Evolutionary conservation across 2,329 filamentous ascomycete species (phyloP).

Genomic region (Eurotiales sp.): DNA sequence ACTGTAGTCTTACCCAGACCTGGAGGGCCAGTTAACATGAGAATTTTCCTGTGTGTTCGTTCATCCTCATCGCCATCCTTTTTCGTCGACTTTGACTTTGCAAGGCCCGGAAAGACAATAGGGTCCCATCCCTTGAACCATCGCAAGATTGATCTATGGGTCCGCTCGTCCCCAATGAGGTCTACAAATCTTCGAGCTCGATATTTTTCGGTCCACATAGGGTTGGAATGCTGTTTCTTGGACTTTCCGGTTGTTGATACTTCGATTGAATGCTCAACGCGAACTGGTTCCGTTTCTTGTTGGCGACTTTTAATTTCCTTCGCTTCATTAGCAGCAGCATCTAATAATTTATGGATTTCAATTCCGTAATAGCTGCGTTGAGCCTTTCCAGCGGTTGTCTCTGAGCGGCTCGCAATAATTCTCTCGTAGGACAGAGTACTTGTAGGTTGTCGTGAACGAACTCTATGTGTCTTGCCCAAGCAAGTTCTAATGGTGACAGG

Average conservation of each 20-base stretch:
- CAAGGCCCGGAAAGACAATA: slow-evolving; percentile 78
- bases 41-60: slow-evolving; percentile 76
- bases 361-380: slow-evolving; percentile 79
- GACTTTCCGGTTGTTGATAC: slow-evolving; percentile 18
- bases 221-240: slow-evolving; percentile 29
- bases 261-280: slow-evolving; percentile 34
- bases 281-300: neutral
- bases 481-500: slow-evolving; percentile 43
- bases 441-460: slow-evolving; percentile 37
- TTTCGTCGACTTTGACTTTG: slow-evolving; percentile 56
- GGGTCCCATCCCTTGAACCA: slow-evolving; percentile 96
- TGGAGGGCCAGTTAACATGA: slow-evolving; percentile 86
- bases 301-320: slow-evolving; percentile 28
- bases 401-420: slow-evolving; percentile 52
- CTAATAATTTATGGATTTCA: slow-evolving; percentile 79
- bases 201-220: slow-evolving; percentile 95
- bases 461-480: slow-evolving; percentile 45
- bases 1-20: slow-evolving; percentile 94
- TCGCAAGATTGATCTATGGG: slow-evolving; percentile 80
- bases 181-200: slow-evolving; percentile 88
- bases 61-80: slow-evolving; percentile 58
- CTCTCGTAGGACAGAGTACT: slow-evolving; percentile 48
- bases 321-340: slow-evolving; percentile 62
- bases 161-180: slow-evolving; percentile 88
- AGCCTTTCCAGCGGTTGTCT: slow-evolving; percentile 50